A percentile compares a stretch with the other conserved stretches of the same genome.
Evolutionary conservation across 345 rosid genomes (phyloP).

Genomic region (Raphanus raphanistrum): DNA sequence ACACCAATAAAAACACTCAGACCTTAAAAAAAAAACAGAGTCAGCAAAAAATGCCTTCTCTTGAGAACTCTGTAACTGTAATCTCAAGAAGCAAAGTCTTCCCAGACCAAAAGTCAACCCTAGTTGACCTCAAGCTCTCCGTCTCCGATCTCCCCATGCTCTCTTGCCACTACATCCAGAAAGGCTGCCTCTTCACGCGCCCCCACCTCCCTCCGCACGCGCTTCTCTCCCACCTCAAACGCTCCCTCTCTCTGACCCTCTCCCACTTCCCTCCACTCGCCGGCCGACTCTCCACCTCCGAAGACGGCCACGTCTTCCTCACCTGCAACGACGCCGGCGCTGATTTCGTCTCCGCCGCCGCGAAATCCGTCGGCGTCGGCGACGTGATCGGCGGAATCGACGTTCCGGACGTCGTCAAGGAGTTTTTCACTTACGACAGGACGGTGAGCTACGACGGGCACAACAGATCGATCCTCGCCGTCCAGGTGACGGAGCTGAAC

Average conservation of each 20-base stretch:
- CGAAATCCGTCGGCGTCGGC: conserved; percentile 35
- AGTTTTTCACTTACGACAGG: conserved; percentile 60
- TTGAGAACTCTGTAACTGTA: conserved; percentile 37
- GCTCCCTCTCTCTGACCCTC: conserved; percentile 53
- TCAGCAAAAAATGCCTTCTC: conserved; percentile 45
- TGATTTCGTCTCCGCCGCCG: conserved; percentile 61
- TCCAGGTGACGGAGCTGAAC: conserved; percentile 74
- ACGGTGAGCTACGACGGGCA: conserved; percentile 78
- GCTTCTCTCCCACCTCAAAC: conserved; percentile 46
- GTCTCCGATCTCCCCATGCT: conserved; percentile 97
- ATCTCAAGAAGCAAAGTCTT: conserved; percentile 53
- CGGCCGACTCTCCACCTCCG: conserved; percentile 67
- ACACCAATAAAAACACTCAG: background rate
- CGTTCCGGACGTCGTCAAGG: conserved; percentile 56
- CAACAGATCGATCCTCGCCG: conserved; percentile 64
- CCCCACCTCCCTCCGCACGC: conserved; percentile 39
- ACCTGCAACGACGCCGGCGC: conserved; percentile 75
- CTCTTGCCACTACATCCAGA: conserved; percentile 93
- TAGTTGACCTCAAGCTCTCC: conserved; percentile 72
- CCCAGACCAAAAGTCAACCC: conserved; percentile 55
- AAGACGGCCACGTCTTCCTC: conserved; percentile 53
- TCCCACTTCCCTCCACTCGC: conserved; percentile 88
- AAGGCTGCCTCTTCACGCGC: conserved; percentile 70
- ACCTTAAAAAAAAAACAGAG: background rate
- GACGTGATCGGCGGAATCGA: conserved; percentile 55